Conservation (phyloP, 179 eudicot species). For the Beta lomatogona region DNA sequence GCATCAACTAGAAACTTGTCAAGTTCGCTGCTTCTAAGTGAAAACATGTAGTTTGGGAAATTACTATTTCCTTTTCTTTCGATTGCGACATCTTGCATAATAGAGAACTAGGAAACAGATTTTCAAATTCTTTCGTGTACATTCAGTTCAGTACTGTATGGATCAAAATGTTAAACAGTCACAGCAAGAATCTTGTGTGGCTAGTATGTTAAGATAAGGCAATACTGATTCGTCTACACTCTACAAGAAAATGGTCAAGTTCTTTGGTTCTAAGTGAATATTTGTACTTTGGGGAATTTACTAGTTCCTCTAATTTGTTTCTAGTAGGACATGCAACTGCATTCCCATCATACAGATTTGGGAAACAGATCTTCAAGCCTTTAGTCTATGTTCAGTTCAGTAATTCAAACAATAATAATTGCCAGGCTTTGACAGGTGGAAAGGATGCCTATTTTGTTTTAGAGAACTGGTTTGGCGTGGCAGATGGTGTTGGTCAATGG, state of each 20-base stretch:
- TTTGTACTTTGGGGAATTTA: background rate
- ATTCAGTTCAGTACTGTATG: constrained; percentile 45
- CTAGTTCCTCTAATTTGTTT: background rate
- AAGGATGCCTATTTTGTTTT: constrained; percentile 72
- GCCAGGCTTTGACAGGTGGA: constrained; percentile 96
- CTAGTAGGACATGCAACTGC: too few relatives aligned
- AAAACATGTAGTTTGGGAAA: background rate
- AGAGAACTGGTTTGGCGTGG: constrained; percentile 80
- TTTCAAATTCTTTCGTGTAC: constrained; percentile 9
- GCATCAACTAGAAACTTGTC: background rate
- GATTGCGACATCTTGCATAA: background rate
- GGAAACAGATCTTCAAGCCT: background rate
- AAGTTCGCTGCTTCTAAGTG: background rate
- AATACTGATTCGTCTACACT: constrained; percentile 5
- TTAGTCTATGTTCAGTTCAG: constrained; percentile 38
- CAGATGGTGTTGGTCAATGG: constrained; percentile 86
- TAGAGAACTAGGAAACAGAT: background rate
- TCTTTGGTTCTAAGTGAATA: background rate
- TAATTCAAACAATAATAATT: constrained; percentile 68
- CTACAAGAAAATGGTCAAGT: background rate
- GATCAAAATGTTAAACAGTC: background rate
- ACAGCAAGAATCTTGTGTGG: background rate
- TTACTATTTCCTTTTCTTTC: background rate
- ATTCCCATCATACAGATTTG: background rate
- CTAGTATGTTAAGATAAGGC: background rate